phyloP scores from a whole-genome alignment of 495 filamentous ascomycete genomes.

The Endocarpon pusillum region DNA sequence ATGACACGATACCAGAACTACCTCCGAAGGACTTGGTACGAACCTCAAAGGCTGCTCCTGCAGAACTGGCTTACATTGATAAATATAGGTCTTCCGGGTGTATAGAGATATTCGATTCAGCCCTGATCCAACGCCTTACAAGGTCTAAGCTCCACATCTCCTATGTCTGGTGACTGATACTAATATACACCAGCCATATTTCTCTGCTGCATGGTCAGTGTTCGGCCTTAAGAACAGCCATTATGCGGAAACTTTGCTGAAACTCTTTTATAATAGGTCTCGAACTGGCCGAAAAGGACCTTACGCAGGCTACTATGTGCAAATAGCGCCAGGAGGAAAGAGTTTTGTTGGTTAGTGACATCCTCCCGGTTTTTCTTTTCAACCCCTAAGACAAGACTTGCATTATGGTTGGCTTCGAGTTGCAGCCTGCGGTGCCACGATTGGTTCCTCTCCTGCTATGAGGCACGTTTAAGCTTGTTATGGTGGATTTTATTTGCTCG shows the following conservation, averaged over 20 bases:
- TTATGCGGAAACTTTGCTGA: constrained; percentile 2
- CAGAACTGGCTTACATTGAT: not conserved
- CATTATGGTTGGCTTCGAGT: no score
- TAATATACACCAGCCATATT: constrained; percentile 42
- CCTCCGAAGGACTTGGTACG: constrained; percentile 62
- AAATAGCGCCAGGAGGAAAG: constrained; percentile 35
- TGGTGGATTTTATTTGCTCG: no score
- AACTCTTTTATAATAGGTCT: constrained; percentile 29
- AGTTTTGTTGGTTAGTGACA: constrained; percentile 42
- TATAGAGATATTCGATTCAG: constrained; percentile 68
- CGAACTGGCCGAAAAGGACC: constrained; percentile 73
- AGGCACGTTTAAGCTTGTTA: not conserved
- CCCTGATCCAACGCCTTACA: constrained; percentile 72
- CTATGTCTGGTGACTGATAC: constrained; percentile 5
- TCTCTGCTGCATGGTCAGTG: constrained; percentile 59
- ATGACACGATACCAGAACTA: constrained; percentile 67
- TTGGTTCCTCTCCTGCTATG: not conserved
- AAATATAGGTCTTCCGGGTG: constrained; percentile 53
- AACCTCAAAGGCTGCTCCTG: constrained; percentile 1
- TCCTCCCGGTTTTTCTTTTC: not conserved
- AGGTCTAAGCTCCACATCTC: constrained; percentile 29
- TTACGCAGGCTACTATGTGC: constrained; percentile 71
- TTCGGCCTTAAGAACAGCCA: not conserved
- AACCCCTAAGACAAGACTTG: no score
- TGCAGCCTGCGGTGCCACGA: no score